Percentiles rank a stretch among this genome's conserved stretches.
Evolutionary conservation across 169 alveolate genomes (phyloP).

Genomic region (Theileria equi): DNA sequence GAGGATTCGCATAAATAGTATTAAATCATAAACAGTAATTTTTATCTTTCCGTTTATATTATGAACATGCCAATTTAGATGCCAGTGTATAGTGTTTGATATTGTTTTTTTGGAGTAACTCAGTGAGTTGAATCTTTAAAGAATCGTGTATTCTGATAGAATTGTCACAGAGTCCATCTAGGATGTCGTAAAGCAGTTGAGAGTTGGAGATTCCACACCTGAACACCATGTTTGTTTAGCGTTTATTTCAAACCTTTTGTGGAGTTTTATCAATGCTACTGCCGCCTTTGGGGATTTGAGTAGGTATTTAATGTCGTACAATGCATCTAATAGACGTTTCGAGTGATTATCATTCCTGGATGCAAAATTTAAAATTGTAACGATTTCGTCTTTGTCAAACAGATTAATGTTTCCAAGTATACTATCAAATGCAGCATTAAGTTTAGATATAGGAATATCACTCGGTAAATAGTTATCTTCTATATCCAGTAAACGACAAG

Average conservation of each 20-base stretch:
- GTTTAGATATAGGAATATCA: background rate
- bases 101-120: background rate
- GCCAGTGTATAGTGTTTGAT: slow-evolving; percentile 1
- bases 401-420: background rate
- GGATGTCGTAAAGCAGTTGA: slow-evolving; percentile 5
- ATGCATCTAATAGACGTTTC: background rate
- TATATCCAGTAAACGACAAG: slow-evolving; percentile 4
- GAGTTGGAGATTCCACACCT: background rate
- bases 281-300: background rate
- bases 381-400: background rate
- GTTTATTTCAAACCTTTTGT: slow-evolving; percentile 1
- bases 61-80: background rate
- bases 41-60: background rate
- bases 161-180: slow-evolving; percentile 2
- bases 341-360: background rate
- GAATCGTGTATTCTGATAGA: background rate
- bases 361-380: background rate
- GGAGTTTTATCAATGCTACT: slow-evolving; percentile 14
- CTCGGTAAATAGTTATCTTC: background rate
- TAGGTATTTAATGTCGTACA: background rate
- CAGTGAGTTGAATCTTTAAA: background rate
- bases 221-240: background rate
- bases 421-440: background rate
- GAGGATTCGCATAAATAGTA: slow-evolving; percentile 7
- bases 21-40: background rate